Evolutionary conservation across 306 rosid species (phyloP).

Genomic region (Acacia crassicarpa): DNA sequence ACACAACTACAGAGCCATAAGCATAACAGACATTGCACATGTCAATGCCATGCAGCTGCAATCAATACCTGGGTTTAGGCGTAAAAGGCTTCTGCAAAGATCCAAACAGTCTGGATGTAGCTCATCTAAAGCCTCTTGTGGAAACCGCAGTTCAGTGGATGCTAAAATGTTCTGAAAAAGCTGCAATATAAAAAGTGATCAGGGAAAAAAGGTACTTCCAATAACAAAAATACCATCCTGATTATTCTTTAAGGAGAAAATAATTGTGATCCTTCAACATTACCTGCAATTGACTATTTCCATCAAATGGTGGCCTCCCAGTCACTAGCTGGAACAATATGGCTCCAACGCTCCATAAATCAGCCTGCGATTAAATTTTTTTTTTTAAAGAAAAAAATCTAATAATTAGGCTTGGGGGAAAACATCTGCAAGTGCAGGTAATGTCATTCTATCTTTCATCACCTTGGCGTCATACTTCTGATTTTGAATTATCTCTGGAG

Average conservation of each 20-base stretch:
- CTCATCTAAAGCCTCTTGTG: constrained; percentile 60
- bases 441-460: constrained; percentile 31
- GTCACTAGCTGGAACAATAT: constrained; percentile 85
- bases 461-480: constrained; percentile 92
- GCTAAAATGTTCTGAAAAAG: constrained; percentile 82
- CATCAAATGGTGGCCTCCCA: constrained; percentile 89
- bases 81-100: constrained; percentile 91
- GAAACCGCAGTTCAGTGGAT: constrained; percentile 75
- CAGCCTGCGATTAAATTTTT: constrained; percentile 97
- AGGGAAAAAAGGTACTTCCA: constrained; percentile 17
- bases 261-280: constrained; percentile 11
- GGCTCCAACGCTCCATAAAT: constrained; percentile 99
- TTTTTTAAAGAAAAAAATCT: no score
- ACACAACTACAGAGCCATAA: neutral
- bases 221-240: neutral
- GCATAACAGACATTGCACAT: constrained; percentile 21
- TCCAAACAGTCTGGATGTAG: constrained; percentile 78
- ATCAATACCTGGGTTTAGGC: constrained; percentile 77
- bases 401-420: neutral
- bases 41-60: constrained; percentile 23
- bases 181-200: constrained; percentile 47
- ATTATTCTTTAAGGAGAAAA: neutral
- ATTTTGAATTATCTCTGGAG: constrained; percentile 84
- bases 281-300: constrained; percentile 83
- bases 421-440: constrained; percentile 4